phyloP scores from a whole-genome alignment of 2,329 filamentous ascomycete genomes.

The Sporothrix schenckii region DNA sequence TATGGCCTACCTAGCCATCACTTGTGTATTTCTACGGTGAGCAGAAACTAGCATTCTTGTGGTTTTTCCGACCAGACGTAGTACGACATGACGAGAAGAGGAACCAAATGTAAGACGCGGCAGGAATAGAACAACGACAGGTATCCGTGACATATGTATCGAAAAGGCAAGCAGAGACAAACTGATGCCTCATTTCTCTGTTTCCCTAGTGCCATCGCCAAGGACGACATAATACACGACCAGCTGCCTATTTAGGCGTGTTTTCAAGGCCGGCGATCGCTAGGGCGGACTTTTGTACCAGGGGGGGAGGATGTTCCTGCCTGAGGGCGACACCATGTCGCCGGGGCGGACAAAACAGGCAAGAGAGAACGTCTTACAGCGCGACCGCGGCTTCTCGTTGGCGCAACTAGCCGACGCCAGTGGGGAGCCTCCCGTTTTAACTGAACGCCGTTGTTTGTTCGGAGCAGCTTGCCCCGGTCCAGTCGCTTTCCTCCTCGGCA shows the following conservation, averaged over 20 bases:
- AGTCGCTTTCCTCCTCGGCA: not conserved
- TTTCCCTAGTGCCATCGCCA: not conserved
- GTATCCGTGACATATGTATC: too few relatives aligned
- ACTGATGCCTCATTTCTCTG: not conserved
- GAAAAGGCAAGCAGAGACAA: too few relatives aligned
- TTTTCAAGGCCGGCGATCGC: constrained; percentile 12
- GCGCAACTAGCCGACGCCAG: constrained; percentile 21
- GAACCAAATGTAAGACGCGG: too few relatives aligned
- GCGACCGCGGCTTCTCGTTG: constrained; percentile 22
- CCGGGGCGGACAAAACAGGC: constrained; percentile 9
- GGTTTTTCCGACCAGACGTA: too few relatives aligned
- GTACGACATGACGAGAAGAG: too few relatives aligned
- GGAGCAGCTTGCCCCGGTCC: too few relatives aligned
- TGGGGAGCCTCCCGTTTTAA: constrained; percentile 16
- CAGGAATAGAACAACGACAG: too few relatives aligned
- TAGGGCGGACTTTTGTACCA: not conserved
- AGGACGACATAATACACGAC: not conserved
- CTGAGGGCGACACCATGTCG: not conserved
- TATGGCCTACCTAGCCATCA: too few relatives aligned
- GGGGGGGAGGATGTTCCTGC: not conserved
- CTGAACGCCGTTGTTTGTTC: not conserved
- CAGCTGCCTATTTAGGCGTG: constrained; percentile 18
- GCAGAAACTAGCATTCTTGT: too few relatives aligned
- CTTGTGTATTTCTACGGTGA: too few relatives aligned
- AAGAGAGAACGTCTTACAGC: not conserved